Evolutionary conservation across 495 filamentous ascomycete species (phyloP).

Genomic region (Hypoxylon fuscum): DNA sequence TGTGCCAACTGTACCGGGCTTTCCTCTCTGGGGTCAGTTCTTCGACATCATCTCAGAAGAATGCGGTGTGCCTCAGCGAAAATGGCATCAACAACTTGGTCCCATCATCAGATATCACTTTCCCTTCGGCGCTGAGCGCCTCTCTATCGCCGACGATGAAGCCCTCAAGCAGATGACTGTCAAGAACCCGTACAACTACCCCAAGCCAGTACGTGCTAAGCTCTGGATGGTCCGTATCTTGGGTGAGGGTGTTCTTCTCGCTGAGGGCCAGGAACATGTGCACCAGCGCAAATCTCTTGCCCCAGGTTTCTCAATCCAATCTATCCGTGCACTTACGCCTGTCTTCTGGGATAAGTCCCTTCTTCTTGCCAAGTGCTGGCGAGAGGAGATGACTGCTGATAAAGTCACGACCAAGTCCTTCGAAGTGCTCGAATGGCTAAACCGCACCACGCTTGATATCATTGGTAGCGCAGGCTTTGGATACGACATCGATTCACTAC

Average conservation of each 20-base stretch:
- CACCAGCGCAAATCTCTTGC: constrained; percentile 58
- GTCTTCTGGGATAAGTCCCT: constrained; percentile 61
- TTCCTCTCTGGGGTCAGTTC: constrained; percentile 55
- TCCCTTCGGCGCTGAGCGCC: constrained; percentile 54
- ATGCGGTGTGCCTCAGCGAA: constrained; percentile 50
- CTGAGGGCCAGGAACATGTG: constrained; percentile 55
- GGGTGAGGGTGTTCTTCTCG: constrained; percentile 58
- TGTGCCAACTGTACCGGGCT: constrained; percentile 54
- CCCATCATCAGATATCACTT: constrained; percentile 57
- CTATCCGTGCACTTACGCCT: constrained; percentile 56
- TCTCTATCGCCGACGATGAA: constrained; percentile 55
- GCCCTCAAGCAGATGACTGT: constrained; percentile 59
- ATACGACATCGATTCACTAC: constrained; percentile 54
- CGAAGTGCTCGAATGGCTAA: constrained; percentile 59
- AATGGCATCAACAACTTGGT: constrained; percentile 54
- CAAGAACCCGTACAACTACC: constrained; percentile 63
- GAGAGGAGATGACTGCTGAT: constrained; percentile 46
- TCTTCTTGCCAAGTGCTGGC: constrained; percentile 54
- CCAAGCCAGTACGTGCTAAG: constrained; percentile 59
- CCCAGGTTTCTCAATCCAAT: constrained; percentile 56
- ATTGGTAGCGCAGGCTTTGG: constrained; percentile 62
- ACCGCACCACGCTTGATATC: constrained; percentile 61
- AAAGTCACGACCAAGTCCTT: constrained; percentile 43
- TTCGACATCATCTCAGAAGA: constrained; percentile 51
- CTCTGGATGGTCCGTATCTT: constrained; percentile 61